Percentiles rank a stretch among this genome's conserved stretches.
Conservation (phyloP, 495 filamentous ascomycete species). For the Trichoderma asperelloides region DNA sequence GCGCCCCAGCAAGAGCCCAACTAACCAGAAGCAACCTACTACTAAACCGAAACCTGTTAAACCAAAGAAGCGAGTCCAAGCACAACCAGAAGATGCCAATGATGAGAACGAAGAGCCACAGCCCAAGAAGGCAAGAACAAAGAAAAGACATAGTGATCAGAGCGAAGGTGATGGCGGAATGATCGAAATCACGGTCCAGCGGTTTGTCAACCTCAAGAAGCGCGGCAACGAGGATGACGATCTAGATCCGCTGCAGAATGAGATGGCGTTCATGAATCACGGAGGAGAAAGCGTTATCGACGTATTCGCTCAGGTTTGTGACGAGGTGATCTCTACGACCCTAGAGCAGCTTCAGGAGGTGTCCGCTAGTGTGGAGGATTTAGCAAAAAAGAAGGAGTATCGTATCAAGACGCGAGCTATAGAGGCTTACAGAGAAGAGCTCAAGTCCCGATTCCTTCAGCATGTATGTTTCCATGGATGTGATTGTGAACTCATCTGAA, state of each 20-base stretch:
- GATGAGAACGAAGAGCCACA: not conserved
- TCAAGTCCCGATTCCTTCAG: constrained; percentile 54
- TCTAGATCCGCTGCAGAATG: constrained; percentile 26
- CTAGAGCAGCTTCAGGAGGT: constrained; percentile 36
- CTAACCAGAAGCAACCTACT: not conserved
- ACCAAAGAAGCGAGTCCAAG: constrained; percentile 13
- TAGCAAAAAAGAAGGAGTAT: constrained; percentile 40
- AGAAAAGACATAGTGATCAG: constrained; percentile 9
- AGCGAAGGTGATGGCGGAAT: constrained; percentile 21
- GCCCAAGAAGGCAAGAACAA: constrained; percentile 15
- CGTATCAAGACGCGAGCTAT: constrained; percentile 54
- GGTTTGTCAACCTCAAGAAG: constrained; percentile 28
- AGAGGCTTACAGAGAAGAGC: constrained; percentile 58
- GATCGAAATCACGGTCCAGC: constrained; percentile 37
- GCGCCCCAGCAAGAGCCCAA: not conserved
- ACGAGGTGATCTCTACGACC: constrained; percentile 51
- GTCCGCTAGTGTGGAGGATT: constrained; percentile 27
- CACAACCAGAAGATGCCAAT: not conserved
- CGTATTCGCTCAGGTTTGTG: constrained; percentile 59
- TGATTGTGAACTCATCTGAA: not conserved
- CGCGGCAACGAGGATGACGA: constrained; percentile 26
- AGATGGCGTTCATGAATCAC: constrained; percentile 45
- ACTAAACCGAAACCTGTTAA: constrained; percentile 10
- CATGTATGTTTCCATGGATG: constrained; percentile 43
- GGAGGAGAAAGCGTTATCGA: constrained; percentile 61